Base-by-base conservation (phyloP, 192 early-diverging fungal genomes). In the Gaertneriomyces sp. region DNA sequence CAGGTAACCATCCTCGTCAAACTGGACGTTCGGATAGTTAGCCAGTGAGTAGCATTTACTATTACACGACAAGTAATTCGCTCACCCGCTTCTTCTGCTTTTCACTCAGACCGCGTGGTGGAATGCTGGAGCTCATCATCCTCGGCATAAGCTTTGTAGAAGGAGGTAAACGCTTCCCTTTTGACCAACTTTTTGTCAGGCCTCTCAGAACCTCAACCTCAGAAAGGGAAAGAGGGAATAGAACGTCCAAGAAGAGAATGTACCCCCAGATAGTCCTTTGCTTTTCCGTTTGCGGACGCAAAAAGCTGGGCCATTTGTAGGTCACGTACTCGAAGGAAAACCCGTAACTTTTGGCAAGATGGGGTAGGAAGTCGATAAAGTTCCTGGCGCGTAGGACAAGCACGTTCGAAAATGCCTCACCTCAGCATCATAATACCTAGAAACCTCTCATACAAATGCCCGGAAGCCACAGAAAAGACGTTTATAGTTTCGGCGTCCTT, bases 261-360 rank as follows among this genome's bases (percentile, higher is more conserved):
- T n/a, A n/a, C 58, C 92, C 96, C 96, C 96, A 99, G 63, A 99
- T 99, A 1, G 89, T 95, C 25, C 96, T 76, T 77, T 99, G 95
- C 70, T 97, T 97, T 69, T 96, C 95, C 0, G 85, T 91, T 74
- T 97, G 93, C 33, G 82, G 74, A 49, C 91, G 83, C 25, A 99
- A 81, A 94, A 94, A 99, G 45, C 93, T 89, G 12, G 96, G 96
- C 96, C 96, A 99, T 66, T 95, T 96, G 78, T 97, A 98, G 1
- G 95, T 96, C 25, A 99, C 93, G 47, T 97, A 84, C 80, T 97
- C 93, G 68, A 92, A 97, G 45, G 93, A 88, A 73, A 99, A 97
- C 12, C 83, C 84, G 71, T 91, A 93, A 64, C 85, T 84, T 56
- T 88, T 74, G 2, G 94, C 90, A 80, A 99, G 84, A 53, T 89